Percentiles rank a stretch among this genome's conserved stretches.
These are phyloP conservation scores for Neurospora sublineolata DNA, from an alignment of 495 filamentous ascomycete genomes.

Conservation along the genomic window DNA sequence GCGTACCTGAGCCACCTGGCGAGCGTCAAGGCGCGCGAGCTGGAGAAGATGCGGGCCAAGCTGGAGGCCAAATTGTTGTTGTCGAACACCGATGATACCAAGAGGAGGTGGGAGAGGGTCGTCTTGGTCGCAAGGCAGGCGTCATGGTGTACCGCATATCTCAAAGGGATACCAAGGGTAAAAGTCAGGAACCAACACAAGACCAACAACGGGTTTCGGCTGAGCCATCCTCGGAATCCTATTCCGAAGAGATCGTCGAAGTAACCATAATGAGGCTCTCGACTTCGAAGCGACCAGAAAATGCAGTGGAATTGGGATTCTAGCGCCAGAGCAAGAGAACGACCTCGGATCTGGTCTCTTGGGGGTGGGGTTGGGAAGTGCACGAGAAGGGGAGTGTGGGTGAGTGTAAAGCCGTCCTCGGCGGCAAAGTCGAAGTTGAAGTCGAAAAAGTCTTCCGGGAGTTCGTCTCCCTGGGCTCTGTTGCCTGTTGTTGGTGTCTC, in stretches of 20 bases:
- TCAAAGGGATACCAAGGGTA: conserved; percentile 19
- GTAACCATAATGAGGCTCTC: too few relatives aligned
- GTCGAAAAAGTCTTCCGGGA: not conserved
- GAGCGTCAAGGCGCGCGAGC: not conserved
- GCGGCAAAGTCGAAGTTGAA: not conserved
- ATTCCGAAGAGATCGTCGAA: too few relatives aligned
- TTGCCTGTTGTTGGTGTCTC: not conserved
- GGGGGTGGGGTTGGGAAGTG: too few relatives aligned
- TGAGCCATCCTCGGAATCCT: not conserved
- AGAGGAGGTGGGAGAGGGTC: not conserved
- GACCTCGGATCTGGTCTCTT: too few relatives aligned
- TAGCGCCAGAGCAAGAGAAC: too few relatives aligned
- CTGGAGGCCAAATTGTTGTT: not conserved
- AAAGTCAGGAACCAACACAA: conserved; percentile 16
- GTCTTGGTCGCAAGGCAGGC: conserved; percentile 19
- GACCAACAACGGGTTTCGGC: conserved; percentile 15
- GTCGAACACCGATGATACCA: not conserved
- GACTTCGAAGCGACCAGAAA: too few relatives aligned
- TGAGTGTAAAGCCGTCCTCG: too few relatives aligned
- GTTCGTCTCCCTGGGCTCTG: not conserved
- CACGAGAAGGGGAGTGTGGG: too few relatives aligned
- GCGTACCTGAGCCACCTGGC: not conserved
- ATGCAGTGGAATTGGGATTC: too few relatives aligned
- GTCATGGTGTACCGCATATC: conserved; percentile 11
- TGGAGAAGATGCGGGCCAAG: not conserved